Conservation (phyloP, 441 rosid species). For the Viola pubescens region DNA sequence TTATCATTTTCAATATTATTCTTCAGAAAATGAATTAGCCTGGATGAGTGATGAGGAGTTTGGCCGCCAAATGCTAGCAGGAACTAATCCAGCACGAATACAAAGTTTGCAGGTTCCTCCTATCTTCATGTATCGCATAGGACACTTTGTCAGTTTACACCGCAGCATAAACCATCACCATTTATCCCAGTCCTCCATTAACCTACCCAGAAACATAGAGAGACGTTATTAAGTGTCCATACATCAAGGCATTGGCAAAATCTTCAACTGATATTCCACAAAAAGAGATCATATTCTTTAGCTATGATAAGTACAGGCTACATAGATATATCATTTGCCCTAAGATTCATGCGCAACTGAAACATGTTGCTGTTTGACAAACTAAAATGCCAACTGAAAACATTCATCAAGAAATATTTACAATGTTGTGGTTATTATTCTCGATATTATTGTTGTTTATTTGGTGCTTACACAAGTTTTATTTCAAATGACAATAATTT, state of each 20-base stretch:
- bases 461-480: not conserved
- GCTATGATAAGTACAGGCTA: too few relatives aligned
- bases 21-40: constrained; percentile 37
- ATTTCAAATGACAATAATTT: constrained; percentile 6
- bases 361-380: too few relatives aligned
- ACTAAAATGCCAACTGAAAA: too few relatives aligned
- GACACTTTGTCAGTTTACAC: not conserved
- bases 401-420: too few relatives aligned
- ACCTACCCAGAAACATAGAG: not conserved
- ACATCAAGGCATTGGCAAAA: too few relatives aligned
- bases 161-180: not conserved
- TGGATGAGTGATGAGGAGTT: constrained; percentile 57
- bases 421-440: too few relatives aligned
- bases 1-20: constrained; percentile 2
- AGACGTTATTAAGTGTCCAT: not conserved
- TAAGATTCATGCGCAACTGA: too few relatives aligned
- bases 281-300: too few relatives aligned
- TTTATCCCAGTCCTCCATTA: not conserved
- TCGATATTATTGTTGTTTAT: too few relatives aligned
- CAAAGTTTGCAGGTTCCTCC: constrained; percentile 37
- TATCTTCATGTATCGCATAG: not conserved
- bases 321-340: too few relatives aligned
- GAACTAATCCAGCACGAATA: constrained; percentile 50
- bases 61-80: constrained; percentile 66
- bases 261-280: too few relatives aligned